These are phyloP conservation scores for Scheffersomyces spartinae DNA, from an alignment of 805 yeast genomes.

Conservation along the genomic window DNA sequence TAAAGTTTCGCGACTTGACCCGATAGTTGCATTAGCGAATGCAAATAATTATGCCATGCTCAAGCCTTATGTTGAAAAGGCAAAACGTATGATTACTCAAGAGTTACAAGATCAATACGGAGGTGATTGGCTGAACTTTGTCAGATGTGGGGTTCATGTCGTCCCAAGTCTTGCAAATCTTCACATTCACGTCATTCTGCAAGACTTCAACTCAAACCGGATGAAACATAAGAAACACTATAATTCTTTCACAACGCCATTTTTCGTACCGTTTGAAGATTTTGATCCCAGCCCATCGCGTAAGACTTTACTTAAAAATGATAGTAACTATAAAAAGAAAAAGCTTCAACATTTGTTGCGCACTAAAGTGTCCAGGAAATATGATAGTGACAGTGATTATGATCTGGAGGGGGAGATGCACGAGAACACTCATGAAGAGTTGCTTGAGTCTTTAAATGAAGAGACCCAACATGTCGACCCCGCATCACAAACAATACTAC, in stretches of 20 bases:
- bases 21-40: slow-evolving; percentile 19
- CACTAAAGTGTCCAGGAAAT: no score
- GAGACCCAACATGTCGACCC: no score
- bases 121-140: slow-evolving; percentile 8
- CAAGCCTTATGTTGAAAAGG: slow-evolving; percentile 14
- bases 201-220: slow-evolving; percentile 22
- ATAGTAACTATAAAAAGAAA: no score
- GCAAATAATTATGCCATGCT: slow-evolving; percentile 11
- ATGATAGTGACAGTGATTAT: no score
- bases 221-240: slow-evolving; percentile 30
- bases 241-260: slow-evolving; percentile 30
- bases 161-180: slow-evolving; percentile 26
- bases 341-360: no score
- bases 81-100: slow-evolving; percentile 15
- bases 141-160: slow-evolving; percentile 26
- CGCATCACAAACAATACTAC: no score
- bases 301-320: no score
- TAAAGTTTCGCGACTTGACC: slow-evolving; percentile 17
- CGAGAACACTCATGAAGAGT: no score
- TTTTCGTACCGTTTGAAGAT: slow-evolving; percentile 21
- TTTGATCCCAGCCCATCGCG: slow-evolving; percentile 15
- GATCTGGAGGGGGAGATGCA: no score
- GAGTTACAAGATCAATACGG: slow-evolving; percentile 8
- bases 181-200: slow-evolving; percentile 29
- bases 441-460: no score